A percentile compares a stretch with the other conserved stretches of the same genome.
These are phyloP conservation scores for Aspergillus biplanus DNA, from an alignment of 495 filamentous ascomycete species.

Conservation along the genomic window DNA sequence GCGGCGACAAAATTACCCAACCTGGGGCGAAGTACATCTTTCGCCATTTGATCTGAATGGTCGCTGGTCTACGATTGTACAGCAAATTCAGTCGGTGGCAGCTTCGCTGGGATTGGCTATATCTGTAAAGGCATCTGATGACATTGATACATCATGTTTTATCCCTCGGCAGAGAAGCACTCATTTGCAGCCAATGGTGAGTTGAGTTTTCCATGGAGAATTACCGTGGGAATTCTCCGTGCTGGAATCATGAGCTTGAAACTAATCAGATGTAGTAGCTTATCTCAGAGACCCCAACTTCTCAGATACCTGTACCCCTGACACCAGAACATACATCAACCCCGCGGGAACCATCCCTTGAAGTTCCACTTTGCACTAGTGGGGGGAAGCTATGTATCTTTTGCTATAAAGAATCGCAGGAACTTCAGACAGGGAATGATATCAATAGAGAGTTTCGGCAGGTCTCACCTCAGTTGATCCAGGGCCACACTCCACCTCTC, in stretches of 20 bases:
- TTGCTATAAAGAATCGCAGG: conserved; percentile 22
- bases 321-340: too few species aligned
- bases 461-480: neutral
- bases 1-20: conserved; percentile 7
- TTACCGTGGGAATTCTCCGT: too few species aligned
- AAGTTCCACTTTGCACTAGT: neutral
- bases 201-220: too few species aligned
- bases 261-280: too few species aligned
- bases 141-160: conserved; percentile 5
- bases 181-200: too few species aligned
- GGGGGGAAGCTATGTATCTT: conserved; percentile 31
- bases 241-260: too few species aligned
- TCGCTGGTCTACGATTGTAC: conserved; percentile 25
- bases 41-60: conserved; percentile 25
- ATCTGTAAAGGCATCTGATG: conserved; percentile 18
- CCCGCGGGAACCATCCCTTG: too few species aligned
- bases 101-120: conserved; percentile 17
- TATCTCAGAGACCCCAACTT: too few species aligned
- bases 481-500: conserved; percentile 28
- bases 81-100: conserved; percentile 26
- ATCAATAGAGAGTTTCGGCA: neutral
- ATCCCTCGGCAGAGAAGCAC: neutral
- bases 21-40: conserved; percentile 34
- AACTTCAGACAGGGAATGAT: neutral
- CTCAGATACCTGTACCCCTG: too few species aligned